Conservation (phyloP, 345 rosid species). For the Pugionium dolabratum region DNA sequence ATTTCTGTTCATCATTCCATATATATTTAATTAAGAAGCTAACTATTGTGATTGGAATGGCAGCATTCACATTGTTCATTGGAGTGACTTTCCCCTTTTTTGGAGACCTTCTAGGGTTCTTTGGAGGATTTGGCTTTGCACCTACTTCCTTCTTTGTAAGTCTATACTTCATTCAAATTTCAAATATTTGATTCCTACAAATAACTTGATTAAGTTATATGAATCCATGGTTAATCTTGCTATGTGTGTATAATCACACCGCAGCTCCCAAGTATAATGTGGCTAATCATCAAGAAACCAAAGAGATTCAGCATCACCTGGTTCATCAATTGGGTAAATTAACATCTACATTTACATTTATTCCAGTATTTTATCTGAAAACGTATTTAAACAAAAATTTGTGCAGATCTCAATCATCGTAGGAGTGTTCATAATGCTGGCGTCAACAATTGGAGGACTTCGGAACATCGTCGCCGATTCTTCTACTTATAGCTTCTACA, state of each 20-base stretch:
- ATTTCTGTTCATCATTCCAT: not conserved
- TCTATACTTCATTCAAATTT: not conserved
- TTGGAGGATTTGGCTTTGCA: conserved; percentile 95
- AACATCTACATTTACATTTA: not conserved
- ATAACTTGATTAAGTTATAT: not conserved
- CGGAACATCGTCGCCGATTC: conserved; percentile 80
- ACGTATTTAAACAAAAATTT: not conserved
- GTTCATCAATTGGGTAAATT: conserved; percentile 86
- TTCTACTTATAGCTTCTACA: conserved; percentile 76
- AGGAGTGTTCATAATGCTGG: conserved; percentile 82
- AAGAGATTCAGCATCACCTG: conserved; percentile 65
- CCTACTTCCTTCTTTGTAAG: conserved; percentile 93
- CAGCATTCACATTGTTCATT: conserved; percentile 80
- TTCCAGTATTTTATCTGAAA: too few relatives aligned
- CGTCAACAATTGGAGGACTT: conserved; percentile 90
- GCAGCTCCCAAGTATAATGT: conserved; percentile 93
- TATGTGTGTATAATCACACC: conserved; percentile 3
- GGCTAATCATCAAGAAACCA: conserved; percentile 92
- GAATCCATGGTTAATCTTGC: not conserved
- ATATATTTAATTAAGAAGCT: not conserved
- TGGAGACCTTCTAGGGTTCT: conserved; percentile 95
- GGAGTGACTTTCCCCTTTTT: conserved; percentile 95
- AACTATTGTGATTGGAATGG: conserved; percentile 11
- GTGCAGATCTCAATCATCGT: conserved; percentile 57
- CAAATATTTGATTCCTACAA: not conserved